Evolutionary conservation across 2,329 filamentous ascomycete species (phyloP), one percentile per base, ranked within the genome.

Genomic region (Plenodomus lindquistii): DNA sequence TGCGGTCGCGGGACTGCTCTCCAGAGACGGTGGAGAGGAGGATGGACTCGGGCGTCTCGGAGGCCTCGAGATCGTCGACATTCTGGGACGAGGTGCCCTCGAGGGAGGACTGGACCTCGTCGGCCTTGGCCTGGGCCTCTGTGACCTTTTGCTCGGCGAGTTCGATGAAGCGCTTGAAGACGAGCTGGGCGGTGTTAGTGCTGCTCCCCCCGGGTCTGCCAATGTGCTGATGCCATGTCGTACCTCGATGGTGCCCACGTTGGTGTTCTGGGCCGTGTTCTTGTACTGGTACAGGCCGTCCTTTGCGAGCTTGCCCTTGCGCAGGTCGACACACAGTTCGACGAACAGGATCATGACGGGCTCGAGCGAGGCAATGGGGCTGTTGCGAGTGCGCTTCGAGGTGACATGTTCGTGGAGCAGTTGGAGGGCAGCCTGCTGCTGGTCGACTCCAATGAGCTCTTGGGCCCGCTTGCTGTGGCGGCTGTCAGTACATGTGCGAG

Each of bases 261-360:
- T 97, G 65, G 93, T 96, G 79, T 99, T 99, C 76, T 99, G 94
- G 46, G 92, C 93, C 63, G 97, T 97, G 76, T 99, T 99, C 83
- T 99, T 99, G 84, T 99, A 99, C 76, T 97, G 94, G 76, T 97
- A 99, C 40, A 99, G 83, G 54, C 94, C 94, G 79, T 99, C 94
- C 83, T 99, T 99, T 75, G 93, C 94, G 53, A 94, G 84, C 78
- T 99, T 99, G 66, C 94, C 94, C 79, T 97, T 99, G 79, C 94
- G 91, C 68, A 97, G 86, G 71, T 97, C 93, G 69, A 99, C 94
- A 62, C 89, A 96, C 51, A 97, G 85, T 77, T 97, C 91, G 69
- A 99, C 93, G 71, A 99, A 87, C 62, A 97, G 87, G 76, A 97
- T 83, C 92, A 99, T 97, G 62, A 99, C 93, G 60, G 94, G 94